Evolutionary conservation across 2,329 filamentous ascomycete species (phyloP).

Genomic region (Ilyonectria mors-panacis): DNA sequence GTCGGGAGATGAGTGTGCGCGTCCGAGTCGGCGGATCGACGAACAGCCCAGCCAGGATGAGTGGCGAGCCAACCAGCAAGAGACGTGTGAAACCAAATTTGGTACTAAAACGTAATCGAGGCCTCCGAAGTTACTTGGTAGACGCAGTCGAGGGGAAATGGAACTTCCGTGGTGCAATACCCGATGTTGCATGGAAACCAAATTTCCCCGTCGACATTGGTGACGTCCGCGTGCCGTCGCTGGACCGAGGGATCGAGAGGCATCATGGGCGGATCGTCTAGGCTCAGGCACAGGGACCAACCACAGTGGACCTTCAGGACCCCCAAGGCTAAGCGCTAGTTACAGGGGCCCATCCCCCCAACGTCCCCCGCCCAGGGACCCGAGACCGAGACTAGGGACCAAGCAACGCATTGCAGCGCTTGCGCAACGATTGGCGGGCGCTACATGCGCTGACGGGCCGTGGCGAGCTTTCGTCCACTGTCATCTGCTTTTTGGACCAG

Average conservation of each 20-base stretch:
- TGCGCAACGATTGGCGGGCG: constrained; percentile 27
- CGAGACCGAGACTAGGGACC: too few relatives aligned
- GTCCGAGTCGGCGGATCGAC: constrained; percentile 1
- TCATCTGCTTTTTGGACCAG: not conserved
- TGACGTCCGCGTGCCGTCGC: constrained; percentile 3
- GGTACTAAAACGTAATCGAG: constrained; percentile 9
- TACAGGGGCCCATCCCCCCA: constrained; percentile 12
- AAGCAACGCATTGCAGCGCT: constrained; percentile 1
- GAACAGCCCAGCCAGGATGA: not conserved
- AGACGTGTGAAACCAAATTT: not conserved
- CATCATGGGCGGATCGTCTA: constrained; percentile 5
- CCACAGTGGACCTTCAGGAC: not conserved
- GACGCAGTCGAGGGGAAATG: not conserved
- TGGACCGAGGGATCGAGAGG: constrained; percentile 4
- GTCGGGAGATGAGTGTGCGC: constrained; percentile 8
- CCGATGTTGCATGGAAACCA: not conserved
- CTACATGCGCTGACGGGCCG: constrained; percentile 25
- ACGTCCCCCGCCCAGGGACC: not conserved
- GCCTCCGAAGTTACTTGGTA: constrained; percentile 2
- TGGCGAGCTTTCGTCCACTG: constrained; percentile 22
- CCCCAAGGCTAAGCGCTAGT: not conserved
- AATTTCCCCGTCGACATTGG: constrained; percentile 8
- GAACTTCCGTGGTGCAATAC: not conserved
- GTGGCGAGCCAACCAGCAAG: not conserved
- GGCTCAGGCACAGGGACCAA: constrained; percentile 28